Conservation (phyloP, 768 basidiomycete genomes). For the Dioszegia aurantiaca region DNA sequence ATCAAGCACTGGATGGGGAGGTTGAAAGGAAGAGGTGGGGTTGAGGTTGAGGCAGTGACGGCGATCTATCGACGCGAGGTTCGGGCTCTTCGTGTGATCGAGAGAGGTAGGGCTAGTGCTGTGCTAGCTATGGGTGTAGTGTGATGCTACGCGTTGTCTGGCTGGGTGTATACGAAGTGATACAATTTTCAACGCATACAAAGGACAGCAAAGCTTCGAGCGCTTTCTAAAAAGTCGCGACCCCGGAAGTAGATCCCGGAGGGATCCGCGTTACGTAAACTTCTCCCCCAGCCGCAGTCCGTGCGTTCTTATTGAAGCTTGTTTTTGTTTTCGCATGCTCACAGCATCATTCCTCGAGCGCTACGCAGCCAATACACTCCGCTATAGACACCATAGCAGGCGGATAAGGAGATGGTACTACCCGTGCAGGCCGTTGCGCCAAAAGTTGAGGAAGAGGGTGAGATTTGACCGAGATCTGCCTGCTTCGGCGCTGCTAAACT, state of each 20-base stretch:
- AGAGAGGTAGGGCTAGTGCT: too few species aligned
- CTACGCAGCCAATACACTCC: neutral
- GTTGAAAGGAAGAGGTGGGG: neutral
- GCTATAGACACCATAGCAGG: neutral
- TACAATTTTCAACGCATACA: neutral
- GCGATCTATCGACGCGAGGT: too few species aligned
- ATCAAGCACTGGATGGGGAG: neutral
- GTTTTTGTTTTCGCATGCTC: constrained; percentile 4
- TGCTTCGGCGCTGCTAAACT: neutral
- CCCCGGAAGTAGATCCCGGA: too few species aligned
- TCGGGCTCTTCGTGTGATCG: too few species aligned
- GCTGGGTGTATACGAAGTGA: too few species aligned
- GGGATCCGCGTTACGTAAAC: neutral
- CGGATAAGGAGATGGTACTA: neutral
- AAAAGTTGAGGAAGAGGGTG: constrained; percentile 3
- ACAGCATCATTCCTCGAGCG: neutral
- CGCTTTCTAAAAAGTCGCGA: neutral
- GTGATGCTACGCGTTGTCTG: too few species aligned
- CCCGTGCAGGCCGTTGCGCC: neutral
- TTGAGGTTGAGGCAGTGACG: too few species aligned
- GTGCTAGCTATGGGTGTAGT: too few species aligned
- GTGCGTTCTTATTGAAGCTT: neutral
- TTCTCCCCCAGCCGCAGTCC: neutral
- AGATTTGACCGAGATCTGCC: neutral
- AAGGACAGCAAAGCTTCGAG: neutral